These are phyloP conservation scores for Monosporozyma aerobia DNA, from an alignment of 805 yeast genomes.

Conservation along the genomic window DNA sequence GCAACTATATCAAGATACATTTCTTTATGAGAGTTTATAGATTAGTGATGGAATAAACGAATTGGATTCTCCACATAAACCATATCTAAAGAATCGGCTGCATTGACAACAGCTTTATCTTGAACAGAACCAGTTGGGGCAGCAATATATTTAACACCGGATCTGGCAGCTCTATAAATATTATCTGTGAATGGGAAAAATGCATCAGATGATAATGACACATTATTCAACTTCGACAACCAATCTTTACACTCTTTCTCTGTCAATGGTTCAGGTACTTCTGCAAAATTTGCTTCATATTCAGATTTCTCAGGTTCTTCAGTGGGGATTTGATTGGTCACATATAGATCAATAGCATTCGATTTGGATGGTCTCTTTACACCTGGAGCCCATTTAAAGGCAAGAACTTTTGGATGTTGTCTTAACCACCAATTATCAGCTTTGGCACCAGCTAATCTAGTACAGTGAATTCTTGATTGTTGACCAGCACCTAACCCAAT, in stretches of 20 bases:
- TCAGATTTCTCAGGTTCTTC: constrained; percentile 89
- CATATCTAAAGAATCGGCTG: constrained; percentile 84
- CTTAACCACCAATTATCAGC: constrained; percentile 99
- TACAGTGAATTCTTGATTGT: constrained; percentile 98
- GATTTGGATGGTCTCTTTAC: constrained; percentile 97
- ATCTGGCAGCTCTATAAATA: constrained; percentile 92
- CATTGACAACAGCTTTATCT: constrained; percentile 92
- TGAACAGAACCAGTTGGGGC: constrained; percentile 97
- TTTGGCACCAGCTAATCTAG: constrained; percentile 98
- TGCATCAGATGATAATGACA: constrained; percentile 93
- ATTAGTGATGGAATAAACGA: constrained; percentile 92
- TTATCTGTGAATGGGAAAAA: constrained; percentile 99
- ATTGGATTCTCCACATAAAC: constrained; percentile 96
- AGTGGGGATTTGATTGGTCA: constrained; percentile 83
- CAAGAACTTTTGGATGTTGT: constrained; percentile 92
- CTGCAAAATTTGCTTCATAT: constrained; percentile 81
- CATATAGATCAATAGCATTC: constrained; percentile 92
- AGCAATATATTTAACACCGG: constrained; percentile 92
- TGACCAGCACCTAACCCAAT: constrained; percentile 99
- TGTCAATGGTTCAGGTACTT: constrained; percentile 76
- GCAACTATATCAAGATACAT: too few relatives aligned
- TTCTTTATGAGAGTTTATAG: too few relatives aligned
- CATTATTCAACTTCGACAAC: constrained; percentile 70
- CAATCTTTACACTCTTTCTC: constrained; percentile 79
- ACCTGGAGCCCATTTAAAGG: constrained; percentile 95